Conservation (phyloP, 306 rosid species). For the Benincasa hispida region DNA sequence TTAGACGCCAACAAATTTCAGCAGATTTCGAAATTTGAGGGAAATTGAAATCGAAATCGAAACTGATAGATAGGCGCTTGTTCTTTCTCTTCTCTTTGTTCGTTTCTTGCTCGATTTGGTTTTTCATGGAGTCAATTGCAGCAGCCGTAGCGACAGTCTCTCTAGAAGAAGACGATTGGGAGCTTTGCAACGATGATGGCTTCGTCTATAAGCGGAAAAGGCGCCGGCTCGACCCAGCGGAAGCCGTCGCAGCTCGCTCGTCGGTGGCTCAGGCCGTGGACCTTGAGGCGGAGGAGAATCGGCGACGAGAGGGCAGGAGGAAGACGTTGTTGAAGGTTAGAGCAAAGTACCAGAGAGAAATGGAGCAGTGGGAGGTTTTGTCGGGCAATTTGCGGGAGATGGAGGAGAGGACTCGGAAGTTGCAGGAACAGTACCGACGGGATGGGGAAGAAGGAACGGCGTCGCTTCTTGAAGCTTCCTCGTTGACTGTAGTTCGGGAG, state of each 20-base stretch:
- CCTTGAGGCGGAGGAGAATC: constrained; percentile 7
- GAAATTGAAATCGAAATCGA: neutral
- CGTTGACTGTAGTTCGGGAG: neutral
- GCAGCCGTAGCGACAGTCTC: neutral
- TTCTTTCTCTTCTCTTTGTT: neutral
- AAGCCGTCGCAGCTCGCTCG: neutral
- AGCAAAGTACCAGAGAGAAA: constrained; percentile 6
- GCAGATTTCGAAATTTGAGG: neutral
- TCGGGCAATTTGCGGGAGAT: constrained; percentile 9
- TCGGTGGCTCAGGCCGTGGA: neutral
- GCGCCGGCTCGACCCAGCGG: constrained; percentile 7
- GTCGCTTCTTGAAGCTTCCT: neutral
- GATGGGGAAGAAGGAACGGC: neutral
- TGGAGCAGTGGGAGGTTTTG: constrained; percentile 17
- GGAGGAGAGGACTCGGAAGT: constrained; percentile 9
- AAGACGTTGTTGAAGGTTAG: constrained; percentile 9
- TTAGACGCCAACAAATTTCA: neutral
- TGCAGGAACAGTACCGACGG: constrained; percentile 6
- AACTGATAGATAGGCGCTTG: neutral
- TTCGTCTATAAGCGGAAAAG: constrained; percentile 14
- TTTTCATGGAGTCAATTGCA: neutral
- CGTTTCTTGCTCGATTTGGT: neutral
- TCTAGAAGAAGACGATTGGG: constrained; percentile 7
- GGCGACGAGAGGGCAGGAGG: constrained; percentile 10
- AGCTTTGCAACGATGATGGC: constrained; percentile 12